Base-by-base conservation (phyloP, 2,329 filamentous ascomycete species). In the Lojkania enalia region DNA sequence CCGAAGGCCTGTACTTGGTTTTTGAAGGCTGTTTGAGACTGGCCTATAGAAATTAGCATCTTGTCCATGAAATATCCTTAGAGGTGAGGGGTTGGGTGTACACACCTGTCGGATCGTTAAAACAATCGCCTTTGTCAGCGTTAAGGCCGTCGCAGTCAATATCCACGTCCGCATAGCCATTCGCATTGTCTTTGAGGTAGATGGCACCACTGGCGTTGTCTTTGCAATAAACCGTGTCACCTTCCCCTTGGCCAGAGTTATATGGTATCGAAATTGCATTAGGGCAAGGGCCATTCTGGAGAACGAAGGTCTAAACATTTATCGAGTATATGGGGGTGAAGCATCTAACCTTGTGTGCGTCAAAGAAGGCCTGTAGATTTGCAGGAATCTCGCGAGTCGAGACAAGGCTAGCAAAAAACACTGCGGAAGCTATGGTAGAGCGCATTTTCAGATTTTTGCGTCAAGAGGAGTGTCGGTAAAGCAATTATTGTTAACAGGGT, bases 81-180 rank as follows among this genome's bases (percentile, higher is more conserved):
- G 18, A 13, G 12, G 9, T 2, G 20, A 12, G 13, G 7, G 29
- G 19, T 35, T 33, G 14, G 30, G 16, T 9, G 30, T n/a, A 23
- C 19, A 6, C 14, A 42, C 51, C 49, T 9, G 74, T 76, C 14
- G 64, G 48, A 23, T 59, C 56, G 41, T 54, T 69, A 23, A 59
- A 68, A 52, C 79, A 82, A 30, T 20, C 65, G 25, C 54, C 55
- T 15, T 46, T 53, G 5, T 69, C 67, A 16, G 65, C 61, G 42
- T 78, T 71, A 5, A 69, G 57, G 16, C 80, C 80, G 52, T 83
- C 80, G 55, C 80, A 83, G 65, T 81, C 79, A 42, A 83, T 71
- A 53, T 82, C 80, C 76, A 83, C 80, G 61, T 82, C 76, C 39
- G 69, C 73, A 29, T 58, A 81, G 67, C 27, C 71, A 20, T 60